Evolutionary conservation across 1,284 basidiomycete genomes (phyloP), one percentile per base, ranked within the genome.

Genomic region (Stereum hirsutum): DNA sequence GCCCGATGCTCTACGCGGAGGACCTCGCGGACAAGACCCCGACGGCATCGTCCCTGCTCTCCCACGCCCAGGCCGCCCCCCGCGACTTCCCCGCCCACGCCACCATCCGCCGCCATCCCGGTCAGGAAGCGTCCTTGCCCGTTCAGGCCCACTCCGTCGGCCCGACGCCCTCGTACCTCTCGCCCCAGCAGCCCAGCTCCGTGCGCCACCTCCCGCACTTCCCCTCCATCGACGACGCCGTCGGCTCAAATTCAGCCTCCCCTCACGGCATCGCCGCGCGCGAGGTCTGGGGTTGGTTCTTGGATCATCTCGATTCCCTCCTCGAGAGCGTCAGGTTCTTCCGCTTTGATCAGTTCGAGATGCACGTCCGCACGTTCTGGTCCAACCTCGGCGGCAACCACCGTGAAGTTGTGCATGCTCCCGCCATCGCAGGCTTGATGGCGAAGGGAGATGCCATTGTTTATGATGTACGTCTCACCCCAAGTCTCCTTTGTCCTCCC

Each of bases 271-370:
- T 85, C 19, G 79, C 81, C 45, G 87, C 86, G 12, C 74, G 86
- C 47, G 87, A 89, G 55, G 84, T 88, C 6, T 90, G 87, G 87
- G 70, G 69, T 30, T 89, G 86, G 85, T 90, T 90, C 69, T 79
- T 83, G 59, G 84, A 88, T 44, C 88, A 90, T 64, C 68, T 89
- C 46, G 85, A 90, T 61, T 66, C 80, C 1, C 66, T 90, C 41
- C 62, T 90, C 28, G 88, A 90, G 52, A 81, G 75, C 53, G 78
- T 89, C 30, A 69, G 85, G 43, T 67, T 73, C 20, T 87, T 81
- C 68, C 74, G 88, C 31, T 87, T 89, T 52, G 88, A 90, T 61
- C 85, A 89, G 61, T 90, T 90, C 54, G 87, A 91, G 62, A 76
- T 90, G 66, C 75, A 88, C 54, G 62, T 90, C 33, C 78, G 88